Percentiles rank a stretch among this genome's conserved stretches.
phyloP scores from a whole-genome alignment of 495 filamentous ascomycete genomes.

The Pyrenula massariospora region DNA sequence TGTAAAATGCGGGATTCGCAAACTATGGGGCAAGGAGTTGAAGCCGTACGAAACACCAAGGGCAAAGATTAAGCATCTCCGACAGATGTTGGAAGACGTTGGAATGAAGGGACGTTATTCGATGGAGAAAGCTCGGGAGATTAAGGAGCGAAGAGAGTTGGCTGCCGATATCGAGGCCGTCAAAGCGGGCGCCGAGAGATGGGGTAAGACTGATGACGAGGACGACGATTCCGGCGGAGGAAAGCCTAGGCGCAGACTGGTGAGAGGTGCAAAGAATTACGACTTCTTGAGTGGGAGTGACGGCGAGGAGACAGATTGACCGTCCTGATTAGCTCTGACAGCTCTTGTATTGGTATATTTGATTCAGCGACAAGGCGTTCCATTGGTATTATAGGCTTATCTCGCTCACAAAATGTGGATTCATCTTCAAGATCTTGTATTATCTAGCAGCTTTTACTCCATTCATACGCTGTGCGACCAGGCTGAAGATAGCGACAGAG shows the following conservation, averaged over 20 bases:
- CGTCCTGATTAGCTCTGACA: not conserved
- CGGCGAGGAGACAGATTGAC: slow-evolving; percentile 42
- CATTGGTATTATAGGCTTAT: not conserved
- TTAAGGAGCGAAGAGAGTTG: slow-evolving; percentile 75
- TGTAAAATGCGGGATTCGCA: slow-evolving; percentile 84
- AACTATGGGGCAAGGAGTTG: slow-evolving; percentile 81
- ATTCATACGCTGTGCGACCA: slow-evolving; percentile 70
- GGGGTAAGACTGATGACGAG: slow-evolving; percentile 46
- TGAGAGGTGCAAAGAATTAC: slow-evolving; percentile 34
- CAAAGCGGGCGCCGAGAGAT: slow-evolving; percentile 62
- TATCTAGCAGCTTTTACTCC: slow-evolving; percentile 26
- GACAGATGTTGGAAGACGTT: slow-evolving; percentile 58
- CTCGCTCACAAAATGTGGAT: not conserved
- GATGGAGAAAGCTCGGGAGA: slow-evolving; percentile 67
- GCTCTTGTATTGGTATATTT: not conserved
- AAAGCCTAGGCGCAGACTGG: slow-evolving; percentile 24
- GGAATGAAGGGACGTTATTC: slow-evolving; percentile 88
- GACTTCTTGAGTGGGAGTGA: slow-evolving; percentile 39
- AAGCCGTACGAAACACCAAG: slow-evolving; percentile 59
- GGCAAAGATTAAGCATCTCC: slow-evolving; percentile 76
- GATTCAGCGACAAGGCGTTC: not conserved
- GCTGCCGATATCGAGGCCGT: slow-evolving; percentile 71
- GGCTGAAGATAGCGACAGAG: slow-evolving; percentile 83
- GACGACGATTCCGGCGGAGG: slow-evolving; percentile 27
- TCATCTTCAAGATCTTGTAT: slow-evolving; percentile 2